Evolutionary conservation across 2,329 filamentous ascomycete species (phyloP).

Genomic region (Pseudofabraea citricarpa): DNA sequence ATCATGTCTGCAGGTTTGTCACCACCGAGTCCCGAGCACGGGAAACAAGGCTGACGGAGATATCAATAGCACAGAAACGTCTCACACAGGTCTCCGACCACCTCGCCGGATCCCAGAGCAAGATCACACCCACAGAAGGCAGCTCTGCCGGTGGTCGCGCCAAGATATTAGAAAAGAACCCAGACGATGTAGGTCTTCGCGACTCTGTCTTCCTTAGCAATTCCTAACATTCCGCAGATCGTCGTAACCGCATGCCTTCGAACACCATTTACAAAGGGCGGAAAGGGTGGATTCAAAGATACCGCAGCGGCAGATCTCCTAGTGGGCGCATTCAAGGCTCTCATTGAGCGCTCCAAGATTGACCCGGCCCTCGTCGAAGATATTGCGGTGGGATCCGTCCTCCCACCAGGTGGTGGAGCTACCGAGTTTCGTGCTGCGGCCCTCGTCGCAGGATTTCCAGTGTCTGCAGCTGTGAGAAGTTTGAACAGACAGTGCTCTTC

Average conservation of each 20-base stretch:
- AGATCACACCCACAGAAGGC: constrained; percentile 16
- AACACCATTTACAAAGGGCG: constrained; percentile 87
- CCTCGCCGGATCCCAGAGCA: constrained; percentile 39
- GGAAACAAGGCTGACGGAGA: constrained; percentile 14
- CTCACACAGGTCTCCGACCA: constrained; percentile 55
- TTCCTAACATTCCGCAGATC: constrained; percentile 45
- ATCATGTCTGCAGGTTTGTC: constrained; percentile 4
- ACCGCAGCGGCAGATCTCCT: constrained; percentile 83
- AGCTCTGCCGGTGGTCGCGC: constrained; percentile 14
- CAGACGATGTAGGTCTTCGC: constrained; percentile 56
- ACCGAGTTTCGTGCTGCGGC: constrained; percentile 95
- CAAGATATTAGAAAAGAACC: constrained; percentile 55
- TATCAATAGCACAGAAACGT: constrained; percentile 23
- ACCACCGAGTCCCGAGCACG: neutral
- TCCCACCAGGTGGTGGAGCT: constrained; percentile 88
- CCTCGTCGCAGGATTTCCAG: constrained; percentile 86
- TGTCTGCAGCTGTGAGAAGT: constrained; percentile 75
- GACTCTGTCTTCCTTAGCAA: neutral
- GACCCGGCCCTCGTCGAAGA: constrained; percentile 87
- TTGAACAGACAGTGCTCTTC: constrained; percentile 94
- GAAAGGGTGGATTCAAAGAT: constrained; percentile 94
- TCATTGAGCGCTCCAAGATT: constrained; percentile 82
- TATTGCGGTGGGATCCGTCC: constrained; percentile 84
- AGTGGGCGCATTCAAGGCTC: constrained; percentile 72
- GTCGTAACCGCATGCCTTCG: constrained; percentile 91